These are phyloP conservation scores for Candida gorgasii DNA, from an alignment of 805 yeast species.

Conservation along the genomic window DNA sequence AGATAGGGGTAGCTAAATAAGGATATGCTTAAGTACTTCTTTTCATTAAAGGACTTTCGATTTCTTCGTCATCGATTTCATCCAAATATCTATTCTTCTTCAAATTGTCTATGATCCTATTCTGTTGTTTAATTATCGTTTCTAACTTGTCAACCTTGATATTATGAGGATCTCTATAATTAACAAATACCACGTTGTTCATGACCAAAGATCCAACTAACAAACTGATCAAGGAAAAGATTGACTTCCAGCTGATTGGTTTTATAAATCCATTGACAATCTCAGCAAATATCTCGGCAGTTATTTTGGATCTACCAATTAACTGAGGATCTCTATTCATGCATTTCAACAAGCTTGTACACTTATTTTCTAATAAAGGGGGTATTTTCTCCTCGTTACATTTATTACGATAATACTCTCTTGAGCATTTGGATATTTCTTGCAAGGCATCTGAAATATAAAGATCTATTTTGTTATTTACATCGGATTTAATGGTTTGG, in stretches of 20 bases:
- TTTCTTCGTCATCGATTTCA: slow-evolving; percentile 9
- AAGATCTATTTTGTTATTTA: slow-evolving; percentile 65
- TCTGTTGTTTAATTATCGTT: slow-evolving; percentile 17
- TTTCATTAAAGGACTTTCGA: slow-evolving; percentile 14
- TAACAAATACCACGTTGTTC: slow-evolving; percentile 52
- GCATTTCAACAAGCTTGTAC: slow-evolving; percentile 78
- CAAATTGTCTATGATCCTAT: slow-evolving; percentile 8
- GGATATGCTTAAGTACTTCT: no score
- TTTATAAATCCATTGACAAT: slow-evolving; percentile 73
- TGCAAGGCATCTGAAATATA: slow-evolving; percentile 59
- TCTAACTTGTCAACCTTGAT: slow-evolving; percentile 16
- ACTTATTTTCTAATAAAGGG: slow-evolving; percentile 71
- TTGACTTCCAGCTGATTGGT: slow-evolving; percentile 70
- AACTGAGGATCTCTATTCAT: slow-evolving; percentile 74
- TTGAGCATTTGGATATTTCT: slow-evolving; percentile 67
- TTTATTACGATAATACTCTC: slow-evolving; percentile 68
- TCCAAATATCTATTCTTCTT: slow-evolving; percentile 3
- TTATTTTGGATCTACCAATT: slow-evolving; percentile 67
- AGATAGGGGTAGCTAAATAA: no score
- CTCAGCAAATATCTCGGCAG: slow-evolving; percentile 83
- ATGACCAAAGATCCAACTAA: slow-evolving; percentile 53
- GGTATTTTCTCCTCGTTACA: slow-evolving; percentile 67
- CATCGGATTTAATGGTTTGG: slow-evolving; percentile 63
- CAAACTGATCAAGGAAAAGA: slow-evolving; percentile 47
- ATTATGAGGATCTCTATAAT: slow-evolving; percentile 23